Evolutionary conservation across 2,329 filamentous ascomycete genomes (phyloP).

Genomic region (Hypoxylon sp.): DNA sequence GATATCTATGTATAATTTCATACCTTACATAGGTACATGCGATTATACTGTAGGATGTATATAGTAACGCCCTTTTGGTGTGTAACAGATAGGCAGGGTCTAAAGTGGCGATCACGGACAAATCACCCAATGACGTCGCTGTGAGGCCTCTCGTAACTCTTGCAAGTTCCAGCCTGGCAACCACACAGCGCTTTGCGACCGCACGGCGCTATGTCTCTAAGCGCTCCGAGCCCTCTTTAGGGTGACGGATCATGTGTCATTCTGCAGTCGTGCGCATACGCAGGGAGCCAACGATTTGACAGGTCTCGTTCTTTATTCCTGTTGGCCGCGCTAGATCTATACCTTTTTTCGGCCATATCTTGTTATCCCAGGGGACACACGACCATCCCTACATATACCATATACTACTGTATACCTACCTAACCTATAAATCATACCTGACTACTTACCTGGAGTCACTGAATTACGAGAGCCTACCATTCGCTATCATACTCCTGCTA

Average conservation of each 20-base stretch:
- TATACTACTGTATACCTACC: constrained; percentile 3
- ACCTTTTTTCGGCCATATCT: constrained; percentile 3
- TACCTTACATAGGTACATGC: constrained; percentile 1
- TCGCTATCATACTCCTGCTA: background rate
- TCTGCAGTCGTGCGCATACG: constrained; percentile 8
- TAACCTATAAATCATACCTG: background rate
- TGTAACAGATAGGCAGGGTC: constrained; percentile 18
- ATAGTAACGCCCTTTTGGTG: background rate
- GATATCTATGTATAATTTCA: background rate
- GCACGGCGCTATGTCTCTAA: constrained; percentile 41
- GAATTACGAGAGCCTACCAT: background rate
- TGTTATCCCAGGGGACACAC: constrained; percentile 4
- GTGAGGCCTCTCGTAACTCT: constrained; percentile 45
- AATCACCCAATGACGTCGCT: constrained; percentile 48
- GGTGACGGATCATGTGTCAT: constrained; percentile 27
- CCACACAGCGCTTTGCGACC: constrained; percentile 35
- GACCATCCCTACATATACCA: constrained; percentile 3
- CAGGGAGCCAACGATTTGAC: constrained; percentile 9
- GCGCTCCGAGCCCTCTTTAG: constrained; percentile 35
- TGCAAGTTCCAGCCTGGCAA: constrained; percentile 38
- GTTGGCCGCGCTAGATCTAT: constrained; percentile 23
- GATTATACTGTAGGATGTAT: constrained; percentile 4
- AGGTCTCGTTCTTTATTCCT: constrained; percentile 24
- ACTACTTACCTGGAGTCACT: constrained; percentile 2
- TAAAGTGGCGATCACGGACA: constrained; percentile 37